Base-by-base conservation (phyloP, 2,329 filamentous ascomycete genomes). In the Aaosphaeria pasadenensis region DNA sequence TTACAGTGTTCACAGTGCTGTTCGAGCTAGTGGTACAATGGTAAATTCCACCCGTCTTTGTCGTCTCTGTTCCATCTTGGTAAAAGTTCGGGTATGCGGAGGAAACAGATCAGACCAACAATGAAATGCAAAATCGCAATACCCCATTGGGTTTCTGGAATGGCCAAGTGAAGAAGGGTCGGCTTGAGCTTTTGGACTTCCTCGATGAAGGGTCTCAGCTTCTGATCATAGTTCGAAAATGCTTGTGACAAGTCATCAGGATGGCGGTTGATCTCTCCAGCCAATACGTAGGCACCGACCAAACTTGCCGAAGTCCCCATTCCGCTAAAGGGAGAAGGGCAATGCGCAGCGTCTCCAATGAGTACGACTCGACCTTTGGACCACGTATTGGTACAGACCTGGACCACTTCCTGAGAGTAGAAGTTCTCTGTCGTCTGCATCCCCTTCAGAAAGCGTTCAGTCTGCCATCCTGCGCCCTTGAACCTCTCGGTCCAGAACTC, bases 321-420 rank as follows among this genome's bases (percentile, higher is more conserved):
- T 0, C 80, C 81, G 0, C 73, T 75, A 5, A 74, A 50, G 0
- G 72, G 69, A 0, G 73, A 70, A 0, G 78, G 76, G 32, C 72
- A 75, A 52, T 76, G 76, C 0, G 63, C 79, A 1, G 81, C 77
- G 52, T 84, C 80, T 0, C 80, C 80, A 0, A 82, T 46, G 0
- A 82, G 64, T 3, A 67, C 73, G 1, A 82, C 70, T 0, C 78
- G 73, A 0, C 78, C 76, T 0, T 63, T 62, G 29, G 63, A 74
- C 75, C 71, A 79, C 3, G 48, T 47, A 1, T 70, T 56, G 50
- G 76, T 45, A 44, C 73, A 73, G 30, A 83, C 72, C 41, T 75
- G 66, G 0, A 64, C 71, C 39, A 78, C 57, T 5, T 71, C 64
- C 11, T 72, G 56, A 38, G 62, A 62, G 60, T 79, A 80, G 49